Evolutionary conservation across 2,329 filamentous ascomycete genomes (phyloP).

Genomic region (Plenodomus biglobosus): DNA sequence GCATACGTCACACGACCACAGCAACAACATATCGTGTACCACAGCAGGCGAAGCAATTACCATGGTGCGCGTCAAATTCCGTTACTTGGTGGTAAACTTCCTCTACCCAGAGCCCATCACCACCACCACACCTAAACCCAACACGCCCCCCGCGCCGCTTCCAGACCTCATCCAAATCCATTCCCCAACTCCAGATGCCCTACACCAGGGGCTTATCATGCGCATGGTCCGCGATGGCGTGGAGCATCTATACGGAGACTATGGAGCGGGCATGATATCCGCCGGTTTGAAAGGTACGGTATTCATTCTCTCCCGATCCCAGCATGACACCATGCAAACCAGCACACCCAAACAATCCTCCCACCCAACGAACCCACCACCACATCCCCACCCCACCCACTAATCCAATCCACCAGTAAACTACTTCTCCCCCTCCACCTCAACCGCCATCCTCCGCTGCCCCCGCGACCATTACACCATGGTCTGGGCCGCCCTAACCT

Average conservation of each 20-base stretch:
- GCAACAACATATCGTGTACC: not conserved
- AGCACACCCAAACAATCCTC: no score
- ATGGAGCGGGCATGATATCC: conserved; percentile 74
- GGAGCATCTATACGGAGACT: conserved; percentile 65
- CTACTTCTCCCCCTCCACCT: conserved; percentile 89
- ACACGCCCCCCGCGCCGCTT: conserved; percentile 26
- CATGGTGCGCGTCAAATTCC: conserved; percentile 96
- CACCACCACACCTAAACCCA: conserved; percentile 36
- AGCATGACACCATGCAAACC: no score
- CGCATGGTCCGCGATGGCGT: conserved; percentile 59
- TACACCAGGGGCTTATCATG: conserved; percentile 67
- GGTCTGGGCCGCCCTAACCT: conserved; percentile 86
- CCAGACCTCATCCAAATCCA: conserved; percentile 72
- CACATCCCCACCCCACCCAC: not conserved
- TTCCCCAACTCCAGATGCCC: conserved; percentile 71
- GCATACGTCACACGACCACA: not conserved
- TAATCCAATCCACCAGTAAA: conserved; percentile 63
- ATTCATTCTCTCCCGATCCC: conserved; percentile 12
- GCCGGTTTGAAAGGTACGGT: conserved; percentile 68
- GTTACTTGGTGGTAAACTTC: conserved; percentile 93
- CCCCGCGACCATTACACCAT: conserved; percentile 80
- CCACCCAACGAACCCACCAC: not conserved
- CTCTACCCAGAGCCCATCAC: conserved; percentile 69
- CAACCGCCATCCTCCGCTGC: conserved; percentile 86
- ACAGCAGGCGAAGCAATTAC: not conserved